Evolutionary conservation across 2,329 filamentous ascomycete genomes (phyloP).

Genomic region (Aspergillus brasiliensis): DNA sequence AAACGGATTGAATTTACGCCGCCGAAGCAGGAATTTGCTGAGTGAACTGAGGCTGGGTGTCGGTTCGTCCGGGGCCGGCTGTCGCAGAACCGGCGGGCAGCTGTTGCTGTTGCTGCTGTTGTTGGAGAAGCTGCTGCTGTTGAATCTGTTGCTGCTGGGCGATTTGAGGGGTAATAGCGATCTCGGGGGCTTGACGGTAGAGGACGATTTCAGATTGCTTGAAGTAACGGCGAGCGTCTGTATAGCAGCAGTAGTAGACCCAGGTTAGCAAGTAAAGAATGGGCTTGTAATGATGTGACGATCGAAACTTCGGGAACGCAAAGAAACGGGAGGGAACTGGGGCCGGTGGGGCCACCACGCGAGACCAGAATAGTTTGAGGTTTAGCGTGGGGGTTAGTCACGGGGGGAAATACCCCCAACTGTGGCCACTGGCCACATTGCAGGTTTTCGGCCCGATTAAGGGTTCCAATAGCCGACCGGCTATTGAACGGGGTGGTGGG

Average conservation of each 20-base stretch:
- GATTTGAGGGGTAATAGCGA: slow-evolving; percentile 43
- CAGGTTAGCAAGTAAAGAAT: not conserved
- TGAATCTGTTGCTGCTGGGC: slow-evolving; percentile 45
- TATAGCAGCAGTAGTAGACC: too few species aligned
- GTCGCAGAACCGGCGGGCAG: slow-evolving; percentile 41
- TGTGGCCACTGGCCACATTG: slow-evolving; percentile 10
- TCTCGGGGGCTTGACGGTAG: slow-evolving; percentile 70
- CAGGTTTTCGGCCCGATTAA: slow-evolving; percentile 24
- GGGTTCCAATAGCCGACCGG: slow-evolving; percentile 40
- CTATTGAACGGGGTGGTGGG: slow-evolving; percentile 29
- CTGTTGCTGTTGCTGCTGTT: slow-evolving; percentile 37
- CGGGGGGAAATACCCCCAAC: slow-evolving; percentile 15
- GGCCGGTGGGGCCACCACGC: slow-evolving; percentile 27
- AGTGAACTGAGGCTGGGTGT: slow-evolving; percentile 16
- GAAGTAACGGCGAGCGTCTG: slow-evolving; percentile 95
- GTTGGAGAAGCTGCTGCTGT: slow-evolving; percentile 38
- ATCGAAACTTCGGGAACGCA: slow-evolving; percentile 6
- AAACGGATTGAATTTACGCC: slow-evolving; percentile 20
- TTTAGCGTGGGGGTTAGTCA: slow-evolving; percentile 36
- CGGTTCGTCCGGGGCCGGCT: slow-evolving; percentile 33
- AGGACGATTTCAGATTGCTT: slow-evolving; percentile 99
- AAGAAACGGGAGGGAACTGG: slow-evolving; percentile 17
- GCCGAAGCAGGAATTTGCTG: slow-evolving; percentile 28
- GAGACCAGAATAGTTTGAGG: slow-evolving; percentile 19
- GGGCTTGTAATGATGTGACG: not conserved